Conservation (phyloP, 1,284 basidiomycete genomes). For the Ceratobasidium sp. region DNA sequence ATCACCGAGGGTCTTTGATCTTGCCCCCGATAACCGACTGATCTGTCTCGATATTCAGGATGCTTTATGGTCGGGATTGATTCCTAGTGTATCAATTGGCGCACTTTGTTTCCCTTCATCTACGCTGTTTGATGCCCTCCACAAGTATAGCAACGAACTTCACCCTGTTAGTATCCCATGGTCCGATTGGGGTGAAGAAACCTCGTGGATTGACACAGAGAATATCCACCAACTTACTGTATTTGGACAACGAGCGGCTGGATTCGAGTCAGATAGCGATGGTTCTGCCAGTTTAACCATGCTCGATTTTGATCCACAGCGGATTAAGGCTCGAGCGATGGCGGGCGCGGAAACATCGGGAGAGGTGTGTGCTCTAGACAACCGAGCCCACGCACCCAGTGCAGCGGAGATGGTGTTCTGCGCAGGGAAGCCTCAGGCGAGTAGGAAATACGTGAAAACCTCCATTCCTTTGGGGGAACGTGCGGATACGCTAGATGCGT, state of each 20-base stretch:
- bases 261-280: background rate
- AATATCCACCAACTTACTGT: background rate
- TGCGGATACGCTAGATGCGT: background rate
- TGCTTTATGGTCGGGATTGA: background rate
- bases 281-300: background rate
- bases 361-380: background rate
- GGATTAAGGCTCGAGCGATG: background rate
- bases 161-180: background rate
- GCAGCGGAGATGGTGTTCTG: background rate
- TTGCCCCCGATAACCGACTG: background rate
- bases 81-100: background rate
- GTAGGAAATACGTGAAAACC: background rate
- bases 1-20: background rate
- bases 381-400: background rate
- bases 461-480: background rate
- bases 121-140: background rate
- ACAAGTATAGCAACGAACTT: background rate
- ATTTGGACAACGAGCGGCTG: background rate
- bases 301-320: slow-evolving; percentile 2
- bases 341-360: background rate
- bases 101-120: background rate
- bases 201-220: background rate
- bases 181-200: background rate
- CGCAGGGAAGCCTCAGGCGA: background rate
- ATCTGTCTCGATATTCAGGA: background rate